Base-by-base conservation (phyloP, 2,329 filamentous ascomycete species). In the Colletotrichum sp. region DNA sequence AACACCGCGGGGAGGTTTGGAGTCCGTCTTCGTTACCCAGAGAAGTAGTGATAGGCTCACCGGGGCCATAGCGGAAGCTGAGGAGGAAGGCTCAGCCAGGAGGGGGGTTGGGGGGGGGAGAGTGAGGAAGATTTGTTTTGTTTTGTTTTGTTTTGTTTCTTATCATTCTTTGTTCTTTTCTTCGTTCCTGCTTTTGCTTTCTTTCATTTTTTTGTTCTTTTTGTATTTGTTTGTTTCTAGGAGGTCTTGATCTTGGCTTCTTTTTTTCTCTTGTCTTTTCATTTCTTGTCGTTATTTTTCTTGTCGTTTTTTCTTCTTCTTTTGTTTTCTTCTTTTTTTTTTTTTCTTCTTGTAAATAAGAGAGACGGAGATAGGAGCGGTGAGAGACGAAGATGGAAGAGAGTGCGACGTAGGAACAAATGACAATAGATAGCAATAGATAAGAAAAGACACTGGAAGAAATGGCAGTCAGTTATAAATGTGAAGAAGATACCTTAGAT, bases 1-100 rank as follows among this genome's bases (percentile, higher is more conserved):
- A 44, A 71, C 68, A 74, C 67, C 71, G 68, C 71, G 67, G 71
- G 71, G 71, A 74, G 71, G 71, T 59, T 57, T 44, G 68, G 71
- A 74, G 71, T 74, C 67, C 71, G 71, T 57, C 71, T 74, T 74
- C 57, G 44, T 71, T 64, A 60, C 71, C 71, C 71, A 59, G 16
- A 72, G 64, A 21, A 60, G 12, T 69, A 69, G 63, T 72, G 63
- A 60, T 69, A 62, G 49, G 69, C 69, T 67, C 69, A 72, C 62
- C 62, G 62, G 62, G 62, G 69, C 62, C 69, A 66, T 69, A 21
- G 44, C 26, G 69, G 26, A 34, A 59, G n/a, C 21, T 59, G 55
- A 28, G 55, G 24, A 28, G 24, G 6, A 28, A 26, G 26, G 55
- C 55, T 28, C 26, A 26, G 21, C 21, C 12, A 59, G 8, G 21